These are phyloP conservation scores for Syzygium jambos DNA, from an alignment of 345 rosid species.

Conservation along the genomic window DNA sequence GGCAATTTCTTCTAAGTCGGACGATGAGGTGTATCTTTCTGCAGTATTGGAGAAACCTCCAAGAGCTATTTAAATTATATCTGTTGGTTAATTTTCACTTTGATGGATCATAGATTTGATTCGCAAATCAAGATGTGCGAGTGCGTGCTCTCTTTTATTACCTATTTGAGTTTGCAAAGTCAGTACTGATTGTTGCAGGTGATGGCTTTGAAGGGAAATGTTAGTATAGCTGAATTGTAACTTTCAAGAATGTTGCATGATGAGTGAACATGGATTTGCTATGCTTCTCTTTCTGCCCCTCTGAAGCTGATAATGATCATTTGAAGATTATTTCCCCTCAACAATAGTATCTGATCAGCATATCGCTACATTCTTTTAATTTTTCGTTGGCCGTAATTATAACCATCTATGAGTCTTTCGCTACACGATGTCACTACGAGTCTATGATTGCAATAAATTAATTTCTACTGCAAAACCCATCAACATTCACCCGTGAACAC, in stretches of 20 bases:
- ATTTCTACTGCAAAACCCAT: neutral
- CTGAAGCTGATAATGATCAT: neutral
- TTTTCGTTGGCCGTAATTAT: neutral
- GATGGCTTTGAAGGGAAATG: neutral
- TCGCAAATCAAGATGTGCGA: neutral
- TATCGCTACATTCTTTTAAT: neutral
- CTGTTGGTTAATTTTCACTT: neutral
- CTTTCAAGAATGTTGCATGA: neutral
- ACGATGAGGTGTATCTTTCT: conserved; percentile 65
- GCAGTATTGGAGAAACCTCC: conserved; percentile 87
- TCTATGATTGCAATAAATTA: neutral
- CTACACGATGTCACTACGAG: neutral
- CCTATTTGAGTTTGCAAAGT: neutral
- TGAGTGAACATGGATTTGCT: neutral
- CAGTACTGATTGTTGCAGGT: neutral
- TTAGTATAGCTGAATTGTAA: neutral
- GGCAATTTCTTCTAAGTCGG: conserved; percentile 59
- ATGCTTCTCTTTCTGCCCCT: neutral
- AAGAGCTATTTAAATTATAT: conserved; percentile 3
- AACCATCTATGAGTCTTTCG: neutral
- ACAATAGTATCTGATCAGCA: neutral
- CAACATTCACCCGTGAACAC: neutral
- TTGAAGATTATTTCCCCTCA: neutral
- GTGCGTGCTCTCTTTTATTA: neutral
- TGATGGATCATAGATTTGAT: neutral